Evolutionary conservation across 192 early-diverging fungal species (phyloP).

Genomic region (Coemansia umbellata): DNA sequence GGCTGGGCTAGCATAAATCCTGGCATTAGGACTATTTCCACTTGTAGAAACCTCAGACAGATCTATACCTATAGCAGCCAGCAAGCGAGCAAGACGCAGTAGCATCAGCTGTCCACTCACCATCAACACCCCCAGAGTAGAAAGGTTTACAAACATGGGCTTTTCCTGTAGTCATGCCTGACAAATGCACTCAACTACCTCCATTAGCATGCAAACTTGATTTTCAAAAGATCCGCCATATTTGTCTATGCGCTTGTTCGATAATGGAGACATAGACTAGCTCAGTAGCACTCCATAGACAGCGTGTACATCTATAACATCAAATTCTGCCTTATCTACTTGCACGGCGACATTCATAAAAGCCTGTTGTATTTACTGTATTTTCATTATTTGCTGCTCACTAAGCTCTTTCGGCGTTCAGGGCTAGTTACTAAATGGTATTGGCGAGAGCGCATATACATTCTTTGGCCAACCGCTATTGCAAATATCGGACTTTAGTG

Average conservation of each 20-base stretch:
- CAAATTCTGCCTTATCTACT: constrained; percentile 77
- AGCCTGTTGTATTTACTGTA: constrained; percentile 54
- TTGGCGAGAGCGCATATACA: constrained; percentile 60
- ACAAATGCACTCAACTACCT: constrained; percentile 60
- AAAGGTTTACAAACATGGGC: constrained; percentile 81
- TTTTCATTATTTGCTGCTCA: constrained; percentile 60
- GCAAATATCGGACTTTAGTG: constrained; percentile 43
- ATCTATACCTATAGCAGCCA: constrained; percentile 72
- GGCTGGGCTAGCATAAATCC: constrained; percentile 20
- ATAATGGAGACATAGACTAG: constrained; percentile 73
- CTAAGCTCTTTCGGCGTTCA: constrained; percentile 54
- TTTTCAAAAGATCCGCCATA: constrained; percentile 93
- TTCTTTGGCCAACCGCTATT: constrained; percentile 69
- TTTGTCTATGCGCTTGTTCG: constrained; percentile 83
- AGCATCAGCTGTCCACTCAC: constrained; percentile 73
- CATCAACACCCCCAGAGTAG: constrained; percentile 66
- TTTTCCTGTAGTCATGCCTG: constrained; percentile 70
- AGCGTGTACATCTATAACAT: constrained; percentile 85
- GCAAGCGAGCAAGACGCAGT: constrained; percentile 57
- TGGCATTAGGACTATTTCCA: constrained; percentile 54
- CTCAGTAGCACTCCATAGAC: constrained; percentile 88
- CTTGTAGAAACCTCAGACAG: constrained; percentile 70
- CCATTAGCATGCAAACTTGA: constrained; percentile 72
- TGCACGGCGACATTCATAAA: constrained; percentile 67
- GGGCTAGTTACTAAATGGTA: constrained; percentile 40